Percentiles rank a stretch among this genome's conserved stretches.
Conservation (phyloP, 768 basidiomycete genomes). For the Chalciporus sphaerocephalus region DNA sequence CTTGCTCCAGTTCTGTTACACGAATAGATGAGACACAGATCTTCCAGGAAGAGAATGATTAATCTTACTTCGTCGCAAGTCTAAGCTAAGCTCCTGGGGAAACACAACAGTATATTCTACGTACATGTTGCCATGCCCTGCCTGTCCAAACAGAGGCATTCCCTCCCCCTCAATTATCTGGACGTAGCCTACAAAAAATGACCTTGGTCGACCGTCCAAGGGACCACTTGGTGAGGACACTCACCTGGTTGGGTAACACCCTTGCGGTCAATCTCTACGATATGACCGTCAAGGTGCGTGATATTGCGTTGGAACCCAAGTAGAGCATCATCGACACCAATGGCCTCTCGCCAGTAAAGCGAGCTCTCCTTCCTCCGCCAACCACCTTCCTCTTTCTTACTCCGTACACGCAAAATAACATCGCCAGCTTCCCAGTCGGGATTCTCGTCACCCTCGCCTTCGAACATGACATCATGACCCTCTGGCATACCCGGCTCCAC, state of each 20-base stretch:
- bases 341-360: constrained; percentile 88
- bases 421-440: constrained; percentile 97
- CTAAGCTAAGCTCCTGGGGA: constrained; percentile 64
- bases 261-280: constrained; percentile 61
- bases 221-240: constrained; percentile 6
- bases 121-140: constrained; percentile 73
- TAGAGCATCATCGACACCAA: constrained; percentile 92
- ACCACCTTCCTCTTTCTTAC: constrained; percentile 69
- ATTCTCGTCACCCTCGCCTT: constrained; percentile 94
- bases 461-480: constrained; percentile 87
- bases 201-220: background rate
- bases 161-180: constrained; percentile 86
- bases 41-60: background rate
- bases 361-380: constrained; percentile 89
- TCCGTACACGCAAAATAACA: constrained; percentile 80
- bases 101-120: constrained; percentile 93
- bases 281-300: constrained; percentile 87
- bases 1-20: constrained; percentile 49
- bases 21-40: constrained; percentile 9
- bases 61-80: constrained; percentile 71
- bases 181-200: constrained; percentile 60
- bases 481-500: constrained; percentile 88
- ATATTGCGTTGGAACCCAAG: constrained; percentile 92
- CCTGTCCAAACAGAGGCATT: constrained; percentile 68
- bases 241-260: constrained; percentile 90